Percentiles rank a stretch among this genome's conserved stretches.
Evolutionary conservation across 371 early-diverging fungal species (phyloP).

Genomic region (Apophysomyces trapeziformis): DNA sequence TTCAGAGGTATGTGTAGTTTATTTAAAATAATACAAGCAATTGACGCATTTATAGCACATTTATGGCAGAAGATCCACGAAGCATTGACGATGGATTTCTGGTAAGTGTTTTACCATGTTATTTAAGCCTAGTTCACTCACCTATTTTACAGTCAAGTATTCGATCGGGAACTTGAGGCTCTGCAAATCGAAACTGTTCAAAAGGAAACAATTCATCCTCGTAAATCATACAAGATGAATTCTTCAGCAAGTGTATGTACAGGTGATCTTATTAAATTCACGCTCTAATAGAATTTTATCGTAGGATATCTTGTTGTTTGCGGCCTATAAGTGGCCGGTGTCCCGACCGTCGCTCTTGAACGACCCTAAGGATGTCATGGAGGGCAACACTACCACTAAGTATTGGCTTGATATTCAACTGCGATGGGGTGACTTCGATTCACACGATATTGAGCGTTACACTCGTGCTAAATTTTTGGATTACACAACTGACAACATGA

Average conservation of each 20-base stretch:
- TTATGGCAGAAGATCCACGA: constrained; percentile 99
- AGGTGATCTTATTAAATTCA: too few species aligned
- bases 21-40: background rate
- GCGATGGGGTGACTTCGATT: constrained; percentile 99
- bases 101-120: constrained; percentile 17
- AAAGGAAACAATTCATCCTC: constrained; percentile 98
- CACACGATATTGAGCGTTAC: constrained; percentile 98
- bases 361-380: constrained; percentile 92
- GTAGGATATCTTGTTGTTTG: constrained; percentile 93
- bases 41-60: constrained; percentile 64
- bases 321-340: constrained; percentile 97
- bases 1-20: constrained; percentile 70
- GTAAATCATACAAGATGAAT: constrained; percentile 99
- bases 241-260: constrained; percentile 46
- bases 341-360: constrained; percentile 92
- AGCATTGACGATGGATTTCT: constrained; percentile 86
- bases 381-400: constrained; percentile 94
- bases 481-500: constrained; percentile 97
- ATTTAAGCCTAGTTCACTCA: background rate
- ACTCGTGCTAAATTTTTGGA: constrained; percentile 98
- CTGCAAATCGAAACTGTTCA: constrained; percentile 98
- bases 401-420: constrained; percentile 99
- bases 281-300: constrained; percentile 35
- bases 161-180: constrained; percentile 98
- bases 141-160: constrained; percentile 78